A percentile compares a stretch with the other conserved stretches of the same genome.
These are phyloP conservation scores for Podochytrium sp. DNA, from an alignment of 192 early-diverging fungal species.

Conservation along the genomic window DNA sequence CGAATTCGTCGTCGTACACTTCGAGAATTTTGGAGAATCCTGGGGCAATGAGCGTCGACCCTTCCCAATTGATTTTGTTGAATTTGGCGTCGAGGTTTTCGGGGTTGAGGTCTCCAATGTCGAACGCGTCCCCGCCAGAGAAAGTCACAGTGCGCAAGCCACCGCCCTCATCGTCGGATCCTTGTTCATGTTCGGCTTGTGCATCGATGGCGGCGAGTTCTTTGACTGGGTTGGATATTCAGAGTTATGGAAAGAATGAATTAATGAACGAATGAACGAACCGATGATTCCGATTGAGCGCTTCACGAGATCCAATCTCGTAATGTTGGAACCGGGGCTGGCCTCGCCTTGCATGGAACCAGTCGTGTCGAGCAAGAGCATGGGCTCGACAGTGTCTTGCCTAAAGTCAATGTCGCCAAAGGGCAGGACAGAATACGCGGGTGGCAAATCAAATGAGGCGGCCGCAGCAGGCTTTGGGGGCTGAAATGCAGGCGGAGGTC, in stretches of 20 bases:
- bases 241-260: neutral
- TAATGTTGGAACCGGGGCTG: neutral
- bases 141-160: conserved; percentile 12
- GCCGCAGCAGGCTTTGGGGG: neutral
- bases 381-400: neutral
- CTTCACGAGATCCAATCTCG: neutral
- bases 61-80: neutral
- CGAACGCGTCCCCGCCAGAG: neutral
- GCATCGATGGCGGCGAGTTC: neutral
- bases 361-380: conserved; percentile 13
- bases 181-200: conserved; percentile 4
- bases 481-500: neutral
- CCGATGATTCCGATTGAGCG: conserved; percentile 5
- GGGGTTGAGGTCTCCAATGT: conserved; percentile 3
- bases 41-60: neutral
- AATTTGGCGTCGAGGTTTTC: neutral
- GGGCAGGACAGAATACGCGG: conserved; percentile 1
- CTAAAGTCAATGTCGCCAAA: conserved; percentile 9
- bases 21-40: conserved; percentile 5
- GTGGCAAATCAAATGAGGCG: neutral
- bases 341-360: neutral
- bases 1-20: conserved; percentile 9
- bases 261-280: neutral
- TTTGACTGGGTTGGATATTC: neutral
- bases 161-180: conserved; percentile 1